Evolutionary conservation across 805 yeast species (phyloP), one percentile per base, ranked within the genome.

Genomic region (Cyberlindnera meyerae): DNA sequence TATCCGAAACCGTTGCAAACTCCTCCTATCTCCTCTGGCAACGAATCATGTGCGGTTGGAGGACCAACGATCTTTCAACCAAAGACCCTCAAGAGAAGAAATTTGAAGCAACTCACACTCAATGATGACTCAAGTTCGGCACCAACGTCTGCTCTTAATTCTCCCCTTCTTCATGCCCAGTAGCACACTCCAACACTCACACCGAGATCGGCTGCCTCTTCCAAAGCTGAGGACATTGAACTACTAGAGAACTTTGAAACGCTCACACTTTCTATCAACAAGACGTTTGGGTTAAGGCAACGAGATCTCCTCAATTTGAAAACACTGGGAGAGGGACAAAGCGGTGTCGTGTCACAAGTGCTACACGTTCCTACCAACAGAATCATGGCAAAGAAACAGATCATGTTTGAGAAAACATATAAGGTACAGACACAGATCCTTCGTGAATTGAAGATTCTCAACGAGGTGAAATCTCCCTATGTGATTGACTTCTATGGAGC

Each of bases 401-500:
- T 93, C 22, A 88, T 82, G 44, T 75, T 93, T 18, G 97, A 90
- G 51, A 79, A 83, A 48, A 85, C 86, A 54, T 77, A 77, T 42
- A 74, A 76, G 12, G 79, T 85, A 8, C 85, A 83, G 50, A 76
- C 83, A 34, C 97, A 89, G 58, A 83, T 93, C 33, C 73, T 86
- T 9, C 71, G 96, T 44, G 99, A 93, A 62, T 68, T 93, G 36
- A 77, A 88, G 42, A 89, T 93, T 16, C 75, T 93, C 75, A 95
- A 87, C 57, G 95, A 85, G 54, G 90, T 97, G 54, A 80, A 75
- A 54, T 79, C 73, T 37, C 86, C 86, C 4, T 84, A 75, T 51
- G 89, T 93, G 31, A 83, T 90, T 33, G 86, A 84, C 31, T 93
- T 89, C 58, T 90, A 81, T 60, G 97, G 97, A 7, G 95, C 96